Conservation (phyloP, 805 yeast species). For the Starmera dryadoides region DNA sequence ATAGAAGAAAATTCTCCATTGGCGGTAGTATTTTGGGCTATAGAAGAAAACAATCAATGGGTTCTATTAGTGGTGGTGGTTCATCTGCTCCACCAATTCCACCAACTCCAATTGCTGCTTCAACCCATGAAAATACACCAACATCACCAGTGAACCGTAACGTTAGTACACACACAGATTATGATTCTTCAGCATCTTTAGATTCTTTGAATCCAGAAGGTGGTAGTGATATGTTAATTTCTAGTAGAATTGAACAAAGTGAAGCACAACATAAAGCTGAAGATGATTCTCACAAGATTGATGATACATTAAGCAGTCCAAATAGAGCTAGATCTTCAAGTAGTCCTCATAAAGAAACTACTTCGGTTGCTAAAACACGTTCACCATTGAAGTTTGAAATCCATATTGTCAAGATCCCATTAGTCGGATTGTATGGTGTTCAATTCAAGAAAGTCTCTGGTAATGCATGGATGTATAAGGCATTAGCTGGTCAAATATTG, state of each 20-base stretch:
- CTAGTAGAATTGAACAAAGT: slow-evolving; percentile 50
- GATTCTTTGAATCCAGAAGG: slow-evolving; percentile 55
- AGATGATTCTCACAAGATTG: slow-evolving; percentile 4
- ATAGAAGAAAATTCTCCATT: slow-evolving; percentile 56
- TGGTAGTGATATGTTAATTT: slow-evolving; percentile 44
- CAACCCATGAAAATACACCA: slow-evolving; percentile 13
- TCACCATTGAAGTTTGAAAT: slow-evolving; percentile 84
- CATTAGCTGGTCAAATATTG: slow-evolving; percentile 79
- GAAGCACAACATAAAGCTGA: slow-evolving; percentile 7
- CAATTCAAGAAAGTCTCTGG: slow-evolving; percentile 92
- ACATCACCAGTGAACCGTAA: slow-evolving; percentile 23
- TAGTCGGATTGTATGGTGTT: slow-evolving; percentile 85
- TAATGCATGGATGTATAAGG: slow-evolving; percentile 92
- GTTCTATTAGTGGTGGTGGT: slow-evolving; percentile 6
- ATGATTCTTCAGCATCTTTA: slow-evolving; percentile 37
- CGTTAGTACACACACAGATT: slow-evolving; percentile 25
- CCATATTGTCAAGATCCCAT: slow-evolving; percentile 85
- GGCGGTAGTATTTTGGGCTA: slow-evolving; percentile 49
- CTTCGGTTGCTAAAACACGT: slow-evolving; percentile 22
- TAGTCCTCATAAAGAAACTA: slow-evolving; percentile 4
- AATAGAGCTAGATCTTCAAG: slow-evolving; percentile 3
- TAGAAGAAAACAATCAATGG: slow-evolving; percentile 33
- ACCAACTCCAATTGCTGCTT: slow-evolving; percentile 45
- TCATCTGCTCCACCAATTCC: slow-evolving; percentile 37
- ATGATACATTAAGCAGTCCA: slow-evolving; percentile 1